These are phyloP conservation scores for Hypoxylon sp. DNA, from an alignment of 2,329 filamentous ascomycete genomes.

Conservation along the genomic window DNA sequence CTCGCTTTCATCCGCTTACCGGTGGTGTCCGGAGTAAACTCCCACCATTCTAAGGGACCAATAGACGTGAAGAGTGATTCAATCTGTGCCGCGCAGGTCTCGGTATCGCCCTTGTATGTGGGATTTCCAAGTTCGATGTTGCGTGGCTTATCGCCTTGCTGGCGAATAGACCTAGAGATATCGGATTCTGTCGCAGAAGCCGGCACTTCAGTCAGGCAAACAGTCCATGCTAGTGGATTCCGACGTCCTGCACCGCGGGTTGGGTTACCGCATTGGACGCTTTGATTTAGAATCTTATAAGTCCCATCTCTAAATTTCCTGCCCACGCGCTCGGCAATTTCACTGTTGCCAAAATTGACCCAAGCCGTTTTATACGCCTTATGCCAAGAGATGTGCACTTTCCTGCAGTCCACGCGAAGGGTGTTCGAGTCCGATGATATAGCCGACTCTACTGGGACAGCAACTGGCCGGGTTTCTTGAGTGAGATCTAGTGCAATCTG, in stretches of 20 bases:
- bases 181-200: conserved; percentile 36
- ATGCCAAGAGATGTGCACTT: conserved; percentile 58
- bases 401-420: conserved; percentile 55
- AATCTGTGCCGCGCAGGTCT: conserved; percentile 45
- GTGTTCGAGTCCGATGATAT: conserved; percentile 49
- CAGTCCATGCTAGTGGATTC: conserved; percentile 44
- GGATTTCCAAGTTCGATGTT: conserved; percentile 43
- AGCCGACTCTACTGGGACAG: conserved; percentile 30
- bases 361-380: conserved; percentile 50
- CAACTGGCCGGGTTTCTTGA: conserved; percentile 12
- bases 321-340: conserved; percentile 44
- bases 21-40: conserved; percentile 42
- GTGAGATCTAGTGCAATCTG: neutral
- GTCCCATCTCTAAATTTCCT: conserved; percentile 44
- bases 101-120: conserved; percentile 48
- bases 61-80: conserved; percentile 52
- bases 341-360: conserved; percentile 51
- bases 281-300: conserved; percentile 47
- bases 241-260: neutral
- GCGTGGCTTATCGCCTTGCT: conserved; percentile 33
- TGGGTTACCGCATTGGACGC: conserved; percentile 34
- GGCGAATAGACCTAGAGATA: conserved; percentile 42
- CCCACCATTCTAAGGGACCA: conserved; percentile 57
- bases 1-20: conserved; percentile 59
- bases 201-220: conserved; percentile 50